Conservation (phyloP, 1,284 basidiomycete species). For the Trichosporon faecale region DNA sequence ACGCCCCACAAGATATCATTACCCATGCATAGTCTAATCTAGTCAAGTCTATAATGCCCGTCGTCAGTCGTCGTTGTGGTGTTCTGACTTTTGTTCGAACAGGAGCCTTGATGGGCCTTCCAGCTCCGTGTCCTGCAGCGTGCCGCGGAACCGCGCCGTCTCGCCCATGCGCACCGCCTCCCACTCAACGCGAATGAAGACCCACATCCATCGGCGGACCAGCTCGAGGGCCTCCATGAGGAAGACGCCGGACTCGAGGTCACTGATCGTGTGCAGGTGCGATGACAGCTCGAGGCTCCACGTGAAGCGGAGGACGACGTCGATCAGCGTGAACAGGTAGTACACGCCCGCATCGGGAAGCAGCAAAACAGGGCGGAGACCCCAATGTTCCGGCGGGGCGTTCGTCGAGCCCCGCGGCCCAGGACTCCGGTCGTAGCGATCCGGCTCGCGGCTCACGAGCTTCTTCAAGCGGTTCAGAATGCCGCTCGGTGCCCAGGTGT, state of each 20-base stretch:
- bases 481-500: conserved; percentile 40
- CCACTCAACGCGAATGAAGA: conserved; percentile 94
- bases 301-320: conserved; percentile 85
- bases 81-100: conserved; percentile 23
- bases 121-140: neutral
- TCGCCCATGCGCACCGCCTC: conserved; percentile 67
- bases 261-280: conserved; percentile 77
- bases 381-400: conserved; percentile 57
- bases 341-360: conserved; percentile 76
- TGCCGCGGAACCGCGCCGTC: conserved; percentile 28
- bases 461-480: neutral
- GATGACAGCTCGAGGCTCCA: conserved; percentile 91
- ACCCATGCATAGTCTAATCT: conserved; percentile 19
- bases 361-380: conserved; percentile 67
- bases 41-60: neutral
- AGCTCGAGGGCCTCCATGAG: conserved; percentile 88
- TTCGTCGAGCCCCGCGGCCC: conserved; percentile 19
- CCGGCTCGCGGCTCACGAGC: neutral
- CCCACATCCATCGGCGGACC: conserved; percentile 90
- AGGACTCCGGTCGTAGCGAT: conserved; percentile 14
- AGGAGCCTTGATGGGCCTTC: conserved; percentile 21
- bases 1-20: neutral
- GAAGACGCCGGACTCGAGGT: conserved; percentile 81
- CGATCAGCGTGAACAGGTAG: conserved; percentile 75
- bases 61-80: conserved; percentile 4